Base-by-base conservation (phyloP, 2,329 filamentous ascomycete species). In the Atkinsonella hypoxylon region DNA sequence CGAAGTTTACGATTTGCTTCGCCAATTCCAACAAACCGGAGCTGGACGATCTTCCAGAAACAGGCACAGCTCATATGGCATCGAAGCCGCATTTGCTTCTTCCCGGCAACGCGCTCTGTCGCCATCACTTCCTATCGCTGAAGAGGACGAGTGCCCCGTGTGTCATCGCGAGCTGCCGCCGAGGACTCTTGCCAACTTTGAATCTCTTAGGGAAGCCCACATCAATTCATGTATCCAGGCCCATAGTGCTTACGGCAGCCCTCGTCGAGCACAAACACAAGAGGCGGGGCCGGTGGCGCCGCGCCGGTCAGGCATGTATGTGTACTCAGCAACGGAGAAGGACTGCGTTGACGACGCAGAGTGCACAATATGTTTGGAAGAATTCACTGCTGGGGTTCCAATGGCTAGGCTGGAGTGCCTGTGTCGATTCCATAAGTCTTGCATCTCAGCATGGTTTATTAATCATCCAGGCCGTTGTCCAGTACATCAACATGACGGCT, bases 131-230 rank as follows among this genome's bases (percentile, higher is more conserved):
- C 78, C 76, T 51, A 73, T 78, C 59, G 71, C 74, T 6, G 87
- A 90, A 62, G 86, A 89, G 61, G 86, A 90, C 61, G 83, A 88
- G 59, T 91, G 87, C 54, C 86, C 86, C 0, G 77, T 90, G 43
- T 91, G 87, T 58, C 85, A 87, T 59, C 68, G 72, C 38, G 84
- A 89, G 65, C 72, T 89, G 3, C 85, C 86, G 0, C 75, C 79
- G 2, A 70, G 72, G 17, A 64, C 63, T 4, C 68, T 82, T 2
- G 63, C 73, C 2, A 73, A 81, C 54, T 78, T 69, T 51, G 78
- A 83, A 58, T 56, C 64, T 3, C 67, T 77, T 12, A 74, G 81
- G 32, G 78, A 81, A 58, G 64, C 70, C 31, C 81, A 85, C 57
- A 81, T 85, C 52, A 72, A 69, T 31, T 62, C 64, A 8, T 85